A percentile compares a stretch with the other conserved stretches of the same genome.
Conservation (phyloP, 768 basidiomycete genomes). For the Agaricus blazei region DNA sequence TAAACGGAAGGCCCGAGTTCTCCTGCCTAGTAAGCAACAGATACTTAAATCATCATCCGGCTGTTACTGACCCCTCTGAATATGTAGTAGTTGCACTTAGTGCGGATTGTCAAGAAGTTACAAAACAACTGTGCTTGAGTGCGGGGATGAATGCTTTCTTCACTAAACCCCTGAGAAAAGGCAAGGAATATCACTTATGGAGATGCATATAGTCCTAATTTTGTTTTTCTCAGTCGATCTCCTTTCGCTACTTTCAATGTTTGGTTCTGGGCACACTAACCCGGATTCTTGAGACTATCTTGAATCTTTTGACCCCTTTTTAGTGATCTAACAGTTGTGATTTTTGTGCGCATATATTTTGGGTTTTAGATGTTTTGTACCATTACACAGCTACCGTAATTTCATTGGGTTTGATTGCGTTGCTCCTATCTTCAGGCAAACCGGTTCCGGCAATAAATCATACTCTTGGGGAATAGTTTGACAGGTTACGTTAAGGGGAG, state of each 20-base stretch:
- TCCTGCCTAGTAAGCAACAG: constrained; percentile 48
- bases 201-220: neutral
- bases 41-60: too few species aligned
- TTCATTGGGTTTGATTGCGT: neutral
- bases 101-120: constrained; percentile 74
- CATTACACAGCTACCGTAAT: neutral
- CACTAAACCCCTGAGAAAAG: constrained; percentile 64
- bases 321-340: neutral
- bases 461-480: too few species aligned
- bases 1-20: constrained; percentile 42
- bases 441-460: too few species aligned
- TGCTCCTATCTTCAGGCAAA: too few species aligned
- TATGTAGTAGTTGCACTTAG: constrained; percentile 61
- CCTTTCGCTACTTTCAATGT: constrained; percentile 48
- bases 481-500: too few species aligned
- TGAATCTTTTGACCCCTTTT: neutral
- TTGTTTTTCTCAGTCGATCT: constrained; percentile 39
- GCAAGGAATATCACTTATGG: constrained; percentile 23
- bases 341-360: neutral
- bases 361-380: neutral
- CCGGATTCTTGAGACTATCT: neutral
- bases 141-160: constrained; percentile 77
- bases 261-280: constrained; percentile 27
- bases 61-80: neutral
- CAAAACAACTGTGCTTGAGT: constrained; percentile 70